Conservation (phyloP, 306 rosid genomes). For the Lupinus albus region DNA sequence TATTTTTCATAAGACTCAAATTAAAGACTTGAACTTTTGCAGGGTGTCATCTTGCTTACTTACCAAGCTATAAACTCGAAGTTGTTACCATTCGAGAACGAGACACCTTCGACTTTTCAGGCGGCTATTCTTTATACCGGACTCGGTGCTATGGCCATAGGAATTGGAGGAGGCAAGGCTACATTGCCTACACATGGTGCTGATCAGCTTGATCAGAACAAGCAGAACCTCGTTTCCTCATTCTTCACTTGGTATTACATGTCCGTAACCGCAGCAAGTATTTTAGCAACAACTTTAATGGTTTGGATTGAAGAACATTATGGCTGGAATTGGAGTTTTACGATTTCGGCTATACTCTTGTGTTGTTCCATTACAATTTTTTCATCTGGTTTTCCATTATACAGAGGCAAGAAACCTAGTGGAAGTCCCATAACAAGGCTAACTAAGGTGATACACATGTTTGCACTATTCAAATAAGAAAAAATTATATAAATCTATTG, state of each 20-base stretch:
- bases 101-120: constrained; percentile 14
- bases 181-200: constrained; percentile 56
- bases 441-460: constrained; percentile 32
- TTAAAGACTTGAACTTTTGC: no score
- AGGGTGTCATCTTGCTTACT: constrained; percentile 42
- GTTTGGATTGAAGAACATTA: constrained; percentile 47
- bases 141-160: constrained; percentile 40
- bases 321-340: constrained; percentile 48
- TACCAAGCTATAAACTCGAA: constrained; percentile 40
- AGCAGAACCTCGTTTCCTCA: constrained; percentile 42
- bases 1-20: no score
- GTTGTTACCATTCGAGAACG: constrained; percentile 22
- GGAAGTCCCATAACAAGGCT: constrained; percentile 46
- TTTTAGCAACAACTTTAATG: constrained; percentile 43
- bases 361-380: constrained; percentile 34
- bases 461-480: neutral
- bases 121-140: constrained; percentile 42
- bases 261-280: constrained; percentile 36
- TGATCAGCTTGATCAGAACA: constrained; percentile 45
- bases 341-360: constrained; percentile 28
- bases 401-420: constrained; percentile 40
- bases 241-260: constrained; percentile 55
- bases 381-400: constrained; percentile 34
- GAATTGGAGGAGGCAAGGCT: constrained; percentile 47
- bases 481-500: neutral